phyloP scores from a whole-genome alignment of 352 stramenopile genomes.

The Phytophthora hybrid region DNA sequence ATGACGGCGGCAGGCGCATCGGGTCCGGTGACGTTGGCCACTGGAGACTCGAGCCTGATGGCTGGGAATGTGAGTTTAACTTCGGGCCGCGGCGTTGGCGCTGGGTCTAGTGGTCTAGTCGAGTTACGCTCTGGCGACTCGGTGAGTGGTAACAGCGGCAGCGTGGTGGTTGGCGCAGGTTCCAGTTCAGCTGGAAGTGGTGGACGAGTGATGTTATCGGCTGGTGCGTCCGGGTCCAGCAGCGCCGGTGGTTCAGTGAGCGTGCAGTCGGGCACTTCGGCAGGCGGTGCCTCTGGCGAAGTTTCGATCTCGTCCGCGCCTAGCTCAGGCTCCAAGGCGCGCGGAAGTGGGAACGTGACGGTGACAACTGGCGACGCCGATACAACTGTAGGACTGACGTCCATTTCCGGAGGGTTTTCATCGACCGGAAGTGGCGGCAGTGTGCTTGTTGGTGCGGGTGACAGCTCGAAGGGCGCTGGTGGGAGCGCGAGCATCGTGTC shows the following conservation, averaged over 20 bases:
- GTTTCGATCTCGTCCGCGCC: constrained; percentile 15
- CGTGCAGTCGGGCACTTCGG: constrained; percentile 15
- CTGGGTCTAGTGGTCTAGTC: constrained; percentile 6
- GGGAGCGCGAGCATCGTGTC: constrained; percentile 21
- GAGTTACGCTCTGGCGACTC: constrained; percentile 18
- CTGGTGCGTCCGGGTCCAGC: constrained; percentile 7
- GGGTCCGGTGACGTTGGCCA: constrained; percentile 10
- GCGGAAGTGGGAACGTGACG: constrained; percentile 14
- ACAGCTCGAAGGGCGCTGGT: constrained; percentile 7
- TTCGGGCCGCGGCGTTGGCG: constrained; percentile 8
- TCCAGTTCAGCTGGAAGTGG: constrained; percentile 14
- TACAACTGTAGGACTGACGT: constrained; percentile 11
- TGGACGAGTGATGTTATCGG: constrained; percentile 11
- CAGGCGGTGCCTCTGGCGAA: constrained; percentile 4
- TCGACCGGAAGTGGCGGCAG: constrained; percentile 6
- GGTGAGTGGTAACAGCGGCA: constrained; percentile 10
- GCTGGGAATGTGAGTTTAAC: constrained; percentile 10
- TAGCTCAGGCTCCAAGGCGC: constrained; percentile 12
- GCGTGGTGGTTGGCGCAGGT: constrained; percentile 9
- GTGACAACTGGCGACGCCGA: constrained; percentile 16
- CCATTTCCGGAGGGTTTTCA: constrained; percentile 14
- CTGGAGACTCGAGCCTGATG: constrained; percentile 7
- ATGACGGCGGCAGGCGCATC: background rate
- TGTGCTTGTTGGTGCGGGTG: constrained; percentile 9
- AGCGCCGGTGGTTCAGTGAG: constrained; percentile 13